Evolutionary conservation across 192 early-diverging fungal genomes (phyloP).

Genomic region (Chytriomyces sp.): DNA sequence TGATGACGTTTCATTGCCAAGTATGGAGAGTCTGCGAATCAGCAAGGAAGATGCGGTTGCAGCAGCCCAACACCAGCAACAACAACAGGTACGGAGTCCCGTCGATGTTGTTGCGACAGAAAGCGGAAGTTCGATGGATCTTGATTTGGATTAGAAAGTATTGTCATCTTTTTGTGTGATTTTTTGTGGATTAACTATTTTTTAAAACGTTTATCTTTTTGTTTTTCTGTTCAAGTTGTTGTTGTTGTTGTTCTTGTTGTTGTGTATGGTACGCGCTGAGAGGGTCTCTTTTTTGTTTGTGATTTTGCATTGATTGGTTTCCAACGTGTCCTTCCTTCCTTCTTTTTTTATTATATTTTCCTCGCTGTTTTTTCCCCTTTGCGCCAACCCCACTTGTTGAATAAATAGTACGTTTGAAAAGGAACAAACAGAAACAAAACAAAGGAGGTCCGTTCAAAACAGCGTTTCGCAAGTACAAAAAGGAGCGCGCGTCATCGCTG

Average conservation of each 20-base stretch:
- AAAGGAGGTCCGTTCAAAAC: background rate
- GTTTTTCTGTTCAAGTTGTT: conserved; percentile 1
- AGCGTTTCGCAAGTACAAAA: too few species aligned
- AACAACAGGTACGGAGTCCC: background rate
- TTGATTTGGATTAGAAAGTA: conserved; percentile 25
- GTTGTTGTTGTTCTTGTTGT: background rate
- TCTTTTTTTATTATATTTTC: conserved; percentile 3
- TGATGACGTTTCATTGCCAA: conserved; percentile 7
- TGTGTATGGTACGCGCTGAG: too few species aligned
- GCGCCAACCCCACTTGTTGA: background rate
- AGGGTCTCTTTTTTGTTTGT: too few species aligned
- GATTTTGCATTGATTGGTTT: conserved; percentile 1
- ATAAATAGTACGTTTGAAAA: background rate
- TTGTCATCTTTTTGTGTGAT: background rate
- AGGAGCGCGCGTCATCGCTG: background rate
- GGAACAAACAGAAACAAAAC: conserved; percentile 8
- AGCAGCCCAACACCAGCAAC: background rate
- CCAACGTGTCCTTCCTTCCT: background rate
- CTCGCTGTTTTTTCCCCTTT: conserved; percentile 25
- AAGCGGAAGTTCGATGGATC: conserved; percentile 10
- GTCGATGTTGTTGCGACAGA: conserved; percentile 1
- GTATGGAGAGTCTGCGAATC: background rate
- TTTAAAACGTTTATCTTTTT: background rate
- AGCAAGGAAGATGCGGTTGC: background rate
- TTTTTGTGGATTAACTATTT: background rate